A percentile compares a stretch with the other conserved stretches of the same genome.
Evolutionary conservation across 225 moss, liverwort and hornwort species (phyloP).

Genomic region (Neckera pumila): DNA sequence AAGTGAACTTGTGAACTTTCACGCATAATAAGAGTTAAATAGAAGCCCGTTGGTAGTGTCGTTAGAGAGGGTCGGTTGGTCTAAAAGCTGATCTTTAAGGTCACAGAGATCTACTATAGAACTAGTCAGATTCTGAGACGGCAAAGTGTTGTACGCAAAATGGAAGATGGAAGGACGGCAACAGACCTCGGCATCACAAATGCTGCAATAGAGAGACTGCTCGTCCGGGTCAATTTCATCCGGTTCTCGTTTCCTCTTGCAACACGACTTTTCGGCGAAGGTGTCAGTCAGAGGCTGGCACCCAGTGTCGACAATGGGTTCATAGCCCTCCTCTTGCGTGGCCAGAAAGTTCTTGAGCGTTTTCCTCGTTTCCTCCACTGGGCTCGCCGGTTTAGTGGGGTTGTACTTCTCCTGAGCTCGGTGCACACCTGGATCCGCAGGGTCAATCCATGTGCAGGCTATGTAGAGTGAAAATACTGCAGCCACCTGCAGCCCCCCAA

Average conservation of each 20-base stretch:
- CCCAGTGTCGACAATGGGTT: slow-evolving; percentile 41
- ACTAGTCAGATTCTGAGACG: neutral
- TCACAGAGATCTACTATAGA: neutral
- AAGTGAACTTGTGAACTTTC: neutral
- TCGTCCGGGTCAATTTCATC: slow-evolving; percentile 54
- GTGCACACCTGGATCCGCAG: slow-evolving; percentile 72
- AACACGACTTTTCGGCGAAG: slow-evolving; percentile 30
- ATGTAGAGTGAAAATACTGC: slow-evolving; percentile 66
- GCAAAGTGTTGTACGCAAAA: no score
- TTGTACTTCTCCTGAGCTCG: slow-evolving; percentile 17
- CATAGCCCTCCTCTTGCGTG: slow-evolving; percentile 30
- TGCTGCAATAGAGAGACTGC: slow-evolving; percentile 68
- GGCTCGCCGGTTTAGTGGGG: slow-evolving; percentile 2
- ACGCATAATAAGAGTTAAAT: neutral
- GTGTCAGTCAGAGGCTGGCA: slow-evolving; percentile 26
- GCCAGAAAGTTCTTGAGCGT: slow-evolving; percentile 22
- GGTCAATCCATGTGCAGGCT: slow-evolving; percentile 78
- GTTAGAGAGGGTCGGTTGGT: neutral
- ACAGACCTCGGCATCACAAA: slow-evolving; percentile 85
- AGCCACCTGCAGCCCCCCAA: slow-evolving; percentile 37
- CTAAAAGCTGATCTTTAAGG: neutral
- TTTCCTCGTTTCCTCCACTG: slow-evolving; percentile 20
- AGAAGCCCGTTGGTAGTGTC: neutral
- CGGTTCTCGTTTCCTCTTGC: slow-evolving; percentile 40
- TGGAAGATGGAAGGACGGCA: neutral